Conservation (phyloP, 2,329 filamentous ascomycete genomes). For the Ceratocystis variospora region DNA sequence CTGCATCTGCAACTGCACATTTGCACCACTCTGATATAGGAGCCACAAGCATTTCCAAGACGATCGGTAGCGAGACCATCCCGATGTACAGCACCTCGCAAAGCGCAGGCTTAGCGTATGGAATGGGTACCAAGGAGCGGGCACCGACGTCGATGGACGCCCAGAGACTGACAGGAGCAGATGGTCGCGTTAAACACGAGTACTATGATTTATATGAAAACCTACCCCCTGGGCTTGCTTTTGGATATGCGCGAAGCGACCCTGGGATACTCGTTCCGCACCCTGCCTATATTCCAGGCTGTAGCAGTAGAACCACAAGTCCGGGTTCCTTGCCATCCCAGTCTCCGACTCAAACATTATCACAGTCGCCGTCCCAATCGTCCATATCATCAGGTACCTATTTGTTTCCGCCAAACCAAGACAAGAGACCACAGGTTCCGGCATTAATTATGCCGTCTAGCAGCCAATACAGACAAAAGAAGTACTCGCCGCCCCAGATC, state of each 20-base stretch:
- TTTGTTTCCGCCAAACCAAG: conserved; percentile 15
- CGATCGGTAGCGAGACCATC: neutral
- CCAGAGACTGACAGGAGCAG: neutral
- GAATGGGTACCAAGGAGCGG: conserved; percentile 11
- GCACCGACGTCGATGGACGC: neutral
- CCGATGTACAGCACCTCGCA: neutral
- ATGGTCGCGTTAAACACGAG: neutral
- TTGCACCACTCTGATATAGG: neutral
- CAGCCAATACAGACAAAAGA: conserved; percentile 29
- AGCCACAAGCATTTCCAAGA: neutral
- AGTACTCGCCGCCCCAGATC: conserved; percentile 29
- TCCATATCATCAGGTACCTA: neutral
- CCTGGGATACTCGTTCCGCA: conserved; percentile 29
- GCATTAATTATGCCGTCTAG: conserved; percentile 29
- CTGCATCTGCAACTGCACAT: neutral
- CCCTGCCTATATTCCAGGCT: conserved; percentile 34
- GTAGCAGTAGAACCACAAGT: conserved; percentile 24
- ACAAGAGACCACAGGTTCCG: conserved; percentile 23
- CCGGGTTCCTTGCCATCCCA: conserved; percentile 19
- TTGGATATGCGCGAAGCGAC: neutral
- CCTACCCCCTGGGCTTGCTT: neutral
- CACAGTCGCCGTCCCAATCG: neutral
- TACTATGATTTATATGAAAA: neutral
- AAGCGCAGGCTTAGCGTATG: neutral
- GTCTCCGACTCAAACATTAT: neutral